These are phyloP conservation scores for Fusarium continuum DNA, from an alignment of 2,329 filamentous ascomycete genomes.

Conservation along the genomic window DNA sequence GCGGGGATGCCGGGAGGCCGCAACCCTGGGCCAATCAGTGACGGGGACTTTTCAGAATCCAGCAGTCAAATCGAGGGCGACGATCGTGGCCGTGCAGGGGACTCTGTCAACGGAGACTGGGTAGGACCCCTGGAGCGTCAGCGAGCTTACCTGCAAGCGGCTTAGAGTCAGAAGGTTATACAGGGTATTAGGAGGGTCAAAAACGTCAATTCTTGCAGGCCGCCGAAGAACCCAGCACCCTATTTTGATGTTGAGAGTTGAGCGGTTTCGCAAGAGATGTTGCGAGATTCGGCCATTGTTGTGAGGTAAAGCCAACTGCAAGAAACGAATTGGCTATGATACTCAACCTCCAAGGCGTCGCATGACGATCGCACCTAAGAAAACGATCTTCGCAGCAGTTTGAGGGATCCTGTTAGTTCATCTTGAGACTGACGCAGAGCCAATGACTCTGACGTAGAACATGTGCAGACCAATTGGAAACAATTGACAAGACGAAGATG, in stretches of 20 bases:
- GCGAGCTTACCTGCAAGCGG: conserved; percentile 34
- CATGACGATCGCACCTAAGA: not conserved
- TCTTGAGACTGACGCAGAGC: not conserved
- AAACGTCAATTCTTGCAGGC: conserved; percentile 21
- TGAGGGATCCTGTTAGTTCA: conserved; percentile 4
- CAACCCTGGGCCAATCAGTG: conserved; percentile 33
- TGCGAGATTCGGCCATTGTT: not conserved
- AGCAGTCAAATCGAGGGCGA: not conserved
- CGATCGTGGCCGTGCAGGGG: conserved; percentile 37
- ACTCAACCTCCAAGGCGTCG: not conserved
- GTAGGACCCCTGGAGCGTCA: conserved; percentile 20
- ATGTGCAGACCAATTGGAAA: too few relatives aligned
- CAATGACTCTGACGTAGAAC: not conserved
- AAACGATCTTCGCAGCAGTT: not conserved
- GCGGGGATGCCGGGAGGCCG: conserved; percentile 43
- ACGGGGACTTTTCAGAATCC: not conserved
- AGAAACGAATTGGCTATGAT: not conserved
- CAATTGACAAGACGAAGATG: not conserved
- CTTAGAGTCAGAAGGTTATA: conserved; percentile 20
- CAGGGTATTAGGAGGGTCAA: conserved; percentile 6
- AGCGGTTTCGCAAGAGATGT: not conserved
- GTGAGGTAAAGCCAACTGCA: not conserved
- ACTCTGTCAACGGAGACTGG: not conserved
- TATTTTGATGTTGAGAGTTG: conserved; percentile 29
- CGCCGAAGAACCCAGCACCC: conserved; percentile 16